Evolutionary conservation across 495 filamentous ascomycete species (phyloP), one percentile per base, ranked within the genome.

Genomic region (Hypoxylon crocopeplum): DNA sequence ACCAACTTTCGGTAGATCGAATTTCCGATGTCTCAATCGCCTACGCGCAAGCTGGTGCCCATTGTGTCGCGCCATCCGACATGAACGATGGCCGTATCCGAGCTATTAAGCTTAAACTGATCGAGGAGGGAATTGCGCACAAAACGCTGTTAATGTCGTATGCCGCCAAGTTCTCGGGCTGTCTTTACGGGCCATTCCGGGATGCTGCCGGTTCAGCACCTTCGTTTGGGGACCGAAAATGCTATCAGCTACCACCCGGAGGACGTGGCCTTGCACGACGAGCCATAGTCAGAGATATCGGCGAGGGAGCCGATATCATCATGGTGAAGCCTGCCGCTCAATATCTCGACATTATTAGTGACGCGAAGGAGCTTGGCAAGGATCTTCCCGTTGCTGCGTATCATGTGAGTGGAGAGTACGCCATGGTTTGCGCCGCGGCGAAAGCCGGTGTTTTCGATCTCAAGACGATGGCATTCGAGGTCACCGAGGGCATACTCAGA

Each of bases 71-170:
- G 0, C 94, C 94, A 0, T 94, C 90, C 12, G 94, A 98, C 74
- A 98, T 98, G 94, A 98, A 98, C 69, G 94, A 98, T 68, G 94
- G 94, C 34, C 88, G 94, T 55, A 91, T 98, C 53, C 87, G 92
- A 39, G 93, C 92, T 50, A 98, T 98, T 69, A 98, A 98, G 76
- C 82, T 96, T 27, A 97, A 96, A 75, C 75, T 98, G 54, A 97
- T 97, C 45, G 91, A 97, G 70, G 84, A 87, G 21, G 92, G 92
- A 48, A 85, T 98, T 64, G 89, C 90, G 8, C 94, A 98, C 70
- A 88, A 87, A 65, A 84, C 89, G 7, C 85, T 96, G 45, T 79
- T 98, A 17, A 98, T 98, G 93, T 96, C 91, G 11, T 98, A 98
- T 72, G 89, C 92, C 27, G 94, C 94, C 50, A 98, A 98, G 69